Conservation (phyloP, 2,329 filamentous ascomycete genomes). For the Fusarium sp. region DNA sequence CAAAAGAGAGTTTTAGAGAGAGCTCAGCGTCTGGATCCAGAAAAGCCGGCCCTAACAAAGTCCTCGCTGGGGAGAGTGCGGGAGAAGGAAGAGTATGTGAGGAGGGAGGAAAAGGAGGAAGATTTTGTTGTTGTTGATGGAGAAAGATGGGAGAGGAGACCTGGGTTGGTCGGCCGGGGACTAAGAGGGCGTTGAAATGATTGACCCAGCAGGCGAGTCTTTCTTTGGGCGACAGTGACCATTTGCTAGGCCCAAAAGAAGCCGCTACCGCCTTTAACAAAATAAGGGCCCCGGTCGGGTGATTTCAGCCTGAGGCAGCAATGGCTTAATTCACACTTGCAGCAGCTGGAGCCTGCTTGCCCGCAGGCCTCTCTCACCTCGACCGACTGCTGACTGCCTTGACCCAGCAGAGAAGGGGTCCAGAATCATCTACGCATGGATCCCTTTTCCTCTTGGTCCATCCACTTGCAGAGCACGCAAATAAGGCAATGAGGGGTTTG, state of each 20-base stretch:
- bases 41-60: constrained; percentile 19
- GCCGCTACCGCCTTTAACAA: constrained; percentile 37
- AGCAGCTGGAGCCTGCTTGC: constrained; percentile 1
- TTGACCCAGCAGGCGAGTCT: constrained; percentile 43
- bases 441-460: constrained; percentile 13
- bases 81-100: constrained; percentile 30
- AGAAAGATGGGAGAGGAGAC: constrained; percentile 44
- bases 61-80: constrained; percentile 33
- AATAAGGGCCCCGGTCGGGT: constrained; percentile 30
- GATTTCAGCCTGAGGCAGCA: constrained; percentile 49
- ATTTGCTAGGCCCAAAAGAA: constrained; percentile 42
- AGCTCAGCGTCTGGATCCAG: constrained; percentile 35
- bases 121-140: constrained; percentile 48
- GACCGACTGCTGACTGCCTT: not conserved
- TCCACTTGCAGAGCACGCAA: constrained; percentile 32
- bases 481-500: constrained; percentile 14
- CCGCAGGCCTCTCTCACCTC: constrained; percentile 26
- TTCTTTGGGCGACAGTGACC: constrained; percentile 33
- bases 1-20: constrained; percentile 21
- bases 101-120: constrained; percentile 38
- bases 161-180: constrained; percentile 41
- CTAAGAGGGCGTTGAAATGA: constrained; percentile 46
- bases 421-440: constrained; percentile 16
- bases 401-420: not conserved
- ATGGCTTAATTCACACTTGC: not conserved